Evolutionary conservation across 441 rosid genomes (phyloP).

Genomic region (Pelargonium myrrhifolium): DNA sequence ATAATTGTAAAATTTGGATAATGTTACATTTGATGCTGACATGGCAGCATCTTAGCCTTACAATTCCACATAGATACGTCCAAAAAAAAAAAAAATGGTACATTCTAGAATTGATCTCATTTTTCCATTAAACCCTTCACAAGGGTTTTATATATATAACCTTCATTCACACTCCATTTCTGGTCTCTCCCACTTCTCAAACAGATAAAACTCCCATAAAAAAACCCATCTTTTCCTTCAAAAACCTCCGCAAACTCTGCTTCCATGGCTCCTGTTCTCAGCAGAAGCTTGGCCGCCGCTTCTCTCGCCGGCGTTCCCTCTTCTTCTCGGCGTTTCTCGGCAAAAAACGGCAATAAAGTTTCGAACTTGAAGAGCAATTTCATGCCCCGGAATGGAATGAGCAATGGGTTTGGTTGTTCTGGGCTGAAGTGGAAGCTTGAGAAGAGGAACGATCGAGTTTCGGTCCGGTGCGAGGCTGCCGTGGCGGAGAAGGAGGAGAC

Average conservation of each 20-base stretch:
- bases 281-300: constrained; percentile 52
- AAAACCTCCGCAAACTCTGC: background rate
- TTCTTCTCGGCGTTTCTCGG: constrained; percentile 32
- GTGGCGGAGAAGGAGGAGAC: constrained; percentile 74
- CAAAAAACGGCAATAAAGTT: constrained; percentile 24
- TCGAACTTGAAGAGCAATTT: constrained; percentile 35
- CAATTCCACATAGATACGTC: constrained; percentile 15
- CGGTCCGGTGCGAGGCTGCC: constrained; percentile 58
- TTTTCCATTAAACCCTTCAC: constrained; percentile 27
- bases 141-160: constrained; percentile 17
- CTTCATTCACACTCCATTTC: background rate
- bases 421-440: constrained; percentile 55
- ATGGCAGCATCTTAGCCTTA: constrained; percentile 49
- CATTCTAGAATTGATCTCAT: constrained; percentile 53
- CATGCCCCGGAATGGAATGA: constrained; percentile 38
- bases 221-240: background rate
- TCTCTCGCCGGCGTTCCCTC: constrained; percentile 47
- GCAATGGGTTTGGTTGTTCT: constrained; percentile 37
- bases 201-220: background rate
- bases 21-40: constrained; percentile 21
- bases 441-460: constrained; percentile 38
- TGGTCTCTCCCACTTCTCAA: background rate
- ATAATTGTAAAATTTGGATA: too few species aligned
- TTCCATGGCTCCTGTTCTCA: constrained; percentile 69
- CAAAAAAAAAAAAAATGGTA: constrained; percentile 21